These are phyloP conservation scores for Diaporthe longicolla DNA, from an alignment of 2,329 filamentous ascomycete species.

Conservation along the genomic window DNA sequence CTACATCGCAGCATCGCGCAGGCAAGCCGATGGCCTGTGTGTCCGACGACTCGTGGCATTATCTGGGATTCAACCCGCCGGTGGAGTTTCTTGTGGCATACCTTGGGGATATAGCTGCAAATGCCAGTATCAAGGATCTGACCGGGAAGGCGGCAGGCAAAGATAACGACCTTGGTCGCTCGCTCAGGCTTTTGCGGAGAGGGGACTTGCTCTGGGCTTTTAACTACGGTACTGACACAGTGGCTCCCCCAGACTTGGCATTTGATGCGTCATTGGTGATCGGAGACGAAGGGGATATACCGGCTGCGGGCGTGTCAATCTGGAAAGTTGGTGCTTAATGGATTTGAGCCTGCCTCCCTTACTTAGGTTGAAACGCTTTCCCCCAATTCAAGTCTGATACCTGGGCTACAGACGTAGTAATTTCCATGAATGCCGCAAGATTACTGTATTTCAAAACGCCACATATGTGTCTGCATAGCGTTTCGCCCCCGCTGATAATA, in stretches of 20 bases:
- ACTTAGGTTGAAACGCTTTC: neutral
- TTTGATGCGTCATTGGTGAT: conserved; percentile 36
- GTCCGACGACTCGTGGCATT: conserved; percentile 42
- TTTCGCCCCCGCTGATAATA: neutral
- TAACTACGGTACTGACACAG: conserved; percentile 45
- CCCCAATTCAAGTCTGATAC: neutral
- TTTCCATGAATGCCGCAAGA: neutral
- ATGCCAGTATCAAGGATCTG: conserved; percentile 42
- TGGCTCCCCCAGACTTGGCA: conserved; percentile 39
- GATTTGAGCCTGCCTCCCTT: neutral
- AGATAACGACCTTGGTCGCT: conserved; percentile 43
- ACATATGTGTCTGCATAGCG: too few species aligned
- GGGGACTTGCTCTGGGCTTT: conserved; percentile 45
- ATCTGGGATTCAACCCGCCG: conserved; percentile 46
- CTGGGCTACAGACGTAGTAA: neutral
- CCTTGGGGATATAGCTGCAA: conserved; percentile 44
- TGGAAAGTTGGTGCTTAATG: conserved; percentile 38
- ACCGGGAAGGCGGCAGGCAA: conserved; percentile 42
- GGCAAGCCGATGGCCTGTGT: conserved; percentile 45
- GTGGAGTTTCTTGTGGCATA: conserved; percentile 45
- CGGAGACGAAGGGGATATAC: conserved; percentile 42
- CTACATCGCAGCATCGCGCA: conserved; percentile 44
- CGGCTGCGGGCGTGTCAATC: conserved; percentile 43
- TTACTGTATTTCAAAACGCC: neutral
- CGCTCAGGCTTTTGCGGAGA: conserved; percentile 43